Percentiles rank a stretch among this genome's conserved stretches.
These are phyloP conservation scores for Phytophthora meadii DNA, from an alignment of 352 stramenopile species.

Conservation along the genomic window DNA sequence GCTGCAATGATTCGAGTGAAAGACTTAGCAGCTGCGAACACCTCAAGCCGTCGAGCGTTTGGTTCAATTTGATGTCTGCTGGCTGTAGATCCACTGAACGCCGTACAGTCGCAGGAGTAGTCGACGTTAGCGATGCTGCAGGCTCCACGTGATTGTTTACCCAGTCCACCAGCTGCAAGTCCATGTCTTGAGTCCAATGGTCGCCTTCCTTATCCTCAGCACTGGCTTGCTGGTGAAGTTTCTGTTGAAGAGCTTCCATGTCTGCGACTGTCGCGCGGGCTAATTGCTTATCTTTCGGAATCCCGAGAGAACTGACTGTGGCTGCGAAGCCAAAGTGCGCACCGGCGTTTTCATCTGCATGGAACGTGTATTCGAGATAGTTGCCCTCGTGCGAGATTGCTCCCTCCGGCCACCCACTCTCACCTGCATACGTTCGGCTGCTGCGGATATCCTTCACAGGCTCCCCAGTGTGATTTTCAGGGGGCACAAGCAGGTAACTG, in stretches of 20 bases:
- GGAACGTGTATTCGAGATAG: conserved; percentile 67
- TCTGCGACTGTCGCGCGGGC: conserved; percentile 46
- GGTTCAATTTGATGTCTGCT: conserved; percentile 74
- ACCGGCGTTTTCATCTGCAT: conserved; percentile 61
- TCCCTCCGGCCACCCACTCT: conserved; percentile 54
- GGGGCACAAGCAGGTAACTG: conserved; percentile 32
- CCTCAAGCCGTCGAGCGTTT: conserved; percentile 70
- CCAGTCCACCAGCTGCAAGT: conserved; percentile 88
- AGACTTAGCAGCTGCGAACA: conserved; percentile 74
- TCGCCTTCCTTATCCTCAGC: conserved; percentile 6
- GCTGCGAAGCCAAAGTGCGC: conserved; percentile 66
- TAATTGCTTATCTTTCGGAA: conserved; percentile 74
- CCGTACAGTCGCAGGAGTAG: conserved; percentile 25
- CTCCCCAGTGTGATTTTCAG: conserved; percentile 11
- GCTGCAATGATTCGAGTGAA: conserved; percentile 62
- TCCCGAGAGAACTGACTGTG: conserved; percentile 61
- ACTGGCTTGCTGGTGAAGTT: conserved; percentile 30
- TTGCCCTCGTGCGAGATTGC: conserved; percentile 67
- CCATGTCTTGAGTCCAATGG: conserved; percentile 74
- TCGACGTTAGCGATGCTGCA: conserved; percentile 27
- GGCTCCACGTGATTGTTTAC: conserved; percentile 83
- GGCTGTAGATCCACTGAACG: conserved; percentile 73
- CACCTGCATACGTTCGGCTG: conserved; percentile 46
- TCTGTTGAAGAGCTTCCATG: conserved; percentile 46
- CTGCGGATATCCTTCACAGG: conserved; percentile 36